A percentile compares a stretch with the other conserved stretches of the same genome.
phyloP scores from a whole-genome alignment of 768 basidiomycete genomes.

The Mycena amicta region DNA sequence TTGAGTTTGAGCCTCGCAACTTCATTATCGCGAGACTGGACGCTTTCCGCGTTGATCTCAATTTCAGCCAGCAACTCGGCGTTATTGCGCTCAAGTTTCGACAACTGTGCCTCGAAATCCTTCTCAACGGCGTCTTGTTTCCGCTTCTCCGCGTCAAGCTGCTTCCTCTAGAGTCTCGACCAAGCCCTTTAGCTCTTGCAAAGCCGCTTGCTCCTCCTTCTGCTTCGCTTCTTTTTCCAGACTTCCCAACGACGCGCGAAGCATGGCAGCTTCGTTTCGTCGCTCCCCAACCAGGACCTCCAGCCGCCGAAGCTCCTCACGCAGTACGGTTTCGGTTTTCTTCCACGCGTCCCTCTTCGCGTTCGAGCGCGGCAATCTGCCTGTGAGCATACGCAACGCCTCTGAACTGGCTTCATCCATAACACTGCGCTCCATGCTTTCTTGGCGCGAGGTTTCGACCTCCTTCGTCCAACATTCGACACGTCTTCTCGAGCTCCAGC shows the following conservation, averaged over 20 bases:
- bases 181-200: slow-evolving; percentile 43
- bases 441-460: slow-evolving; percentile 81
- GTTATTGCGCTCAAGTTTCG: slow-evolving; percentile 46
- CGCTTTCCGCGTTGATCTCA: slow-evolving; percentile 39
- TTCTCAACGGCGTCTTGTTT: slow-evolving; percentile 43
- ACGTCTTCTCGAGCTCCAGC: slow-evolving; percentile 67
- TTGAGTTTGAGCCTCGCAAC: slow-evolving; percentile 55
- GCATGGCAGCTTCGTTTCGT: slow-evolving; percentile 42
- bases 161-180: slow-evolving; percentile 44
- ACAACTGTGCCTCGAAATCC: slow-evolving; percentile 42
- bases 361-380: slow-evolving; percentile 74
- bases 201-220: slow-evolving; percentile 42
- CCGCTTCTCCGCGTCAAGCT: slow-evolving; percentile 43
- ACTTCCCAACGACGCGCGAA: slow-evolving; percentile 47
- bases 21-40: slow-evolving; percentile 47
- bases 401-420: slow-evolving; percentile 85
- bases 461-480: slow-evolving; percentile 78
- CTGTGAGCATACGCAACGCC: slow-evolving; percentile 80
- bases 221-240: slow-evolving; percentile 50
- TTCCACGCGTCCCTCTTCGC: slow-evolving; percentile 59
- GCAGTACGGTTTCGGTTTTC: slow-evolving; percentile 44
- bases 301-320: slow-evolving; percentile 51
- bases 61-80: slow-evolving; percentile 43
- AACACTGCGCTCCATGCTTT: slow-evolving; percentile 77
- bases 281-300: slow-evolving; percentile 51